Percentiles rank a stretch among this genome's conserved stretches.
Evolutionary conservation across 1,284 basidiomycete genomes (phyloP).

Genomic region (Sanguinoderma infundibulare): DNA sequence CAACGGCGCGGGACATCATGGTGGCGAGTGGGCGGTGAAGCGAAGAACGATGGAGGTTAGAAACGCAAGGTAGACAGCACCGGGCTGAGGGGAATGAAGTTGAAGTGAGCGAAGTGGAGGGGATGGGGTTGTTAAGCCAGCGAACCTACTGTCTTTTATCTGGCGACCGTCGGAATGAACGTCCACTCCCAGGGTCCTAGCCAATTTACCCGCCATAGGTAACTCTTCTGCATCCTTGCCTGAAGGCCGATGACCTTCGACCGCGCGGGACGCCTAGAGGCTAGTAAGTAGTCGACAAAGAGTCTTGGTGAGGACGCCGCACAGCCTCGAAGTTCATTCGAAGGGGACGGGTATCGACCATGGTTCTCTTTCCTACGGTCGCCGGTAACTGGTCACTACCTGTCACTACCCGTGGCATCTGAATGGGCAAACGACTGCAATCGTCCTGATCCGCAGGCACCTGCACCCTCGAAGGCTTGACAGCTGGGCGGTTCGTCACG

Average conservation of each 20-base stretch:
- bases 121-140: background rate
- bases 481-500: background rate
- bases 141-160: background rate
- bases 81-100: conserved; percentile 1
- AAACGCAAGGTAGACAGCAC: background rate
- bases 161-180: background rate
- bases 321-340: background rate
- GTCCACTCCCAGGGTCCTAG: background rate
- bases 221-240: background rate
- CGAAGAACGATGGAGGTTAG: background rate
- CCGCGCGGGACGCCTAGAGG: background rate
- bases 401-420: background rate
- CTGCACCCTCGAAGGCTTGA: background rate
- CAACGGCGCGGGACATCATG: conserved; percentile 18
- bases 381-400: background rate
- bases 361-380: background rate
- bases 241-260: background rate
- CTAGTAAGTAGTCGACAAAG: background rate
- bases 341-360: background rate
- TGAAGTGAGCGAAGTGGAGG: background rate
- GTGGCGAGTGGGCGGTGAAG: background rate
- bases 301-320: no score
- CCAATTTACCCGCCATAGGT: no score
- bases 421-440: background rate
- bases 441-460: background rate